Percentiles rank a stretch among this genome's conserved stretches.
Conservation (phyloP, 495 filamentous ascomycete species). For the Penicillium cosmopolitanum region DNA sequence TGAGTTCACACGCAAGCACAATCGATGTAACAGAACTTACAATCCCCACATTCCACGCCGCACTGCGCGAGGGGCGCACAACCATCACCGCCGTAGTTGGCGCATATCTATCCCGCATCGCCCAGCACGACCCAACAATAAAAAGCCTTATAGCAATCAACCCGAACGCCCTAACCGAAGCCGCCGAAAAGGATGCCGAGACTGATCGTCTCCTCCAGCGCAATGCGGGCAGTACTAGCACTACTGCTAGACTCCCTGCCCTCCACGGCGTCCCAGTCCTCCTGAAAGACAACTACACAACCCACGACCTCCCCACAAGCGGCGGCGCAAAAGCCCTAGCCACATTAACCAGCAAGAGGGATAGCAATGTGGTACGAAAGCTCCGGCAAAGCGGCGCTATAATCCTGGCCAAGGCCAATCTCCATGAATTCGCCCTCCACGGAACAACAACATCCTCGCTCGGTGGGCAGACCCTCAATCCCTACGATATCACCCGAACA, state of each 20-base stretch:
- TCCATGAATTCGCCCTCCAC: conserved; percentile 68
- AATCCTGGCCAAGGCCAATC: conserved; percentile 67
- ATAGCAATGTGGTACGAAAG: conserved; percentile 51
- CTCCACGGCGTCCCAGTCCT: conserved; percentile 60
- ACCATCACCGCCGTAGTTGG: conserved; percentile 57
- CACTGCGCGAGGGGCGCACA: conserved; percentile 49
- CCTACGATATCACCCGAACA: conserved; percentile 63
- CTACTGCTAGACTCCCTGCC: conserved; percentile 6
- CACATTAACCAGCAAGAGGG: conserved; percentile 42
- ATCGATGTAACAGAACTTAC: conserved; percentile 57
- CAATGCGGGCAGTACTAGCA: not conserved
- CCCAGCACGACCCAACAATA: conserved; percentile 56
- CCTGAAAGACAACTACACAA: conserved; percentile 68
- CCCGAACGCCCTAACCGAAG: conserved; percentile 49
- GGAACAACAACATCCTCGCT: conserved; percentile 62
- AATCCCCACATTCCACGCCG: conserved; percentile 55
- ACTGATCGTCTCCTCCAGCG: conserved; percentile 32
- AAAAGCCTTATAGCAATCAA: conserved; percentile 62
- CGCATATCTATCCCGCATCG: conserved; percentile 58
- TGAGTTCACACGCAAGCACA: conserved; percentile 5
- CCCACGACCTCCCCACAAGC: conserved; percentile 56
- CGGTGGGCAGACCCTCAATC: conserved; percentile 65
- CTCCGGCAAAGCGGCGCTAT: conserved; percentile 61
- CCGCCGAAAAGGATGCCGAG: conserved; percentile 48
- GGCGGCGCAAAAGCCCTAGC: conserved; percentile 53